Base-by-base conservation (phyloP, 176 grass and related monocot genomes). In the Carex kokanica region DNA sequence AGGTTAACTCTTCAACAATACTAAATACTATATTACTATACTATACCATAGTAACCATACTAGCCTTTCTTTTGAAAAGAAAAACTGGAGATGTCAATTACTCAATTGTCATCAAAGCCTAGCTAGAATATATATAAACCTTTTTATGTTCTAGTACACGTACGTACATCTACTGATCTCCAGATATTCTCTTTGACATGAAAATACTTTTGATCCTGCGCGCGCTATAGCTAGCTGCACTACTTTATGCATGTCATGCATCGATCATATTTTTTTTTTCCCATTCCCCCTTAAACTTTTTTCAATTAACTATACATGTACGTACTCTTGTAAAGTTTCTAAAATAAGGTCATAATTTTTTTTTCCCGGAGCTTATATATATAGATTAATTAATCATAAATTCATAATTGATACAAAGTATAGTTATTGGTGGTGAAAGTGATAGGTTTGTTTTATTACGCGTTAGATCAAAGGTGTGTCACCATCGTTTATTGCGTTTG, bases 401-500 rank as follows among this genome's bases (percentile, higher is more conserved):
- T 65, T 64, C 4, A 16, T 32, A 31, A 65, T 15, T 32, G 9
- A 65, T 32, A 15, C 12, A 65, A 60, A 31, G 64, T 17, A 68
- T 0, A 34, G 27, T 27, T 27, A 27, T 27, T 56, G 51, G 15
- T 78, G 25, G 73, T 56, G 49, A 31, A 56, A 54, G 73, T 55
- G 51, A 78, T 32, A 15, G 32, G 24, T 32, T 78, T 56, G 4
- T 16, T 77, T 17, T 25, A 77, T 77, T 55, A 78, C 24, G 67
- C 8, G 36, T 71, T 78, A 55, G 23, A 77, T 25, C 13, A 54
- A 75, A 77, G 23, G 24, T 77, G 24, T 77, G 73, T 55, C 73
- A 29, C 23, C 11, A 13, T 77, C 15, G 13, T 3, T 60, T 59
- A 15, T 60, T 84, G 52, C 58, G 47, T 84, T 73, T 84, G 67